These are phyloP conservation scores for Xylaria sp. DNA, from an alignment of 2,329 filamentous ascomycete genomes.

Conservation along the genomic window DNA sequence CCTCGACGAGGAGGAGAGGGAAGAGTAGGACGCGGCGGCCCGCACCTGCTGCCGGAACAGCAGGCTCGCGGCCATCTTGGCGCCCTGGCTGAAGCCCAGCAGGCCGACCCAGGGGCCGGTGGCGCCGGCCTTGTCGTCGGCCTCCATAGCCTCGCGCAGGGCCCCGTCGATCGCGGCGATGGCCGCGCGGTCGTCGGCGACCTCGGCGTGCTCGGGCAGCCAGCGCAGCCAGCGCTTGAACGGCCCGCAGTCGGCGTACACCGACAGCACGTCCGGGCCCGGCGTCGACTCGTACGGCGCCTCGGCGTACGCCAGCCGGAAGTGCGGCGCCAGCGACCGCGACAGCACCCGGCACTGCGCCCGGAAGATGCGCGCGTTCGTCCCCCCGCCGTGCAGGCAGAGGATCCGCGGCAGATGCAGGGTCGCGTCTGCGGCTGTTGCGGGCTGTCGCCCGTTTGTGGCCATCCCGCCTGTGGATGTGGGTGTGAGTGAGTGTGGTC, in stretches of 20 bases:
- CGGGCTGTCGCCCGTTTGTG: background rate
- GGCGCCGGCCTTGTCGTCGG: constrained; percentile 52
- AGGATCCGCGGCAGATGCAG: constrained; percentile 65
- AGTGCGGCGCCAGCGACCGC: constrained; percentile 52
- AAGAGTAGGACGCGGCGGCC: too few relatives aligned
- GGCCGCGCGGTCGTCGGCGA: constrained; percentile 51
- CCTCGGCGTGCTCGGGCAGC: constrained; percentile 56
- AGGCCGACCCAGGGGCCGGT: constrained; percentile 62
- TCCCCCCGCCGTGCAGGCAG: constrained; percentile 80
- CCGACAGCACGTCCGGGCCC: constrained; percentile 63
- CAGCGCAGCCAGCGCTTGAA: constrained; percentile 67
- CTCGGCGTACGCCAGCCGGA: constrained; percentile 74
- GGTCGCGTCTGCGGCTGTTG: constrained; percentile 23
- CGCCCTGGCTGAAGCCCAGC: constrained; percentile 69
- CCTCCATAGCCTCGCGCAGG: constrained; percentile 52
- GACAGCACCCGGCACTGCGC: constrained; percentile 63
- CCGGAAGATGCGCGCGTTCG: constrained; percentile 70
- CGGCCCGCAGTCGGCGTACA: constrained; percentile 68
- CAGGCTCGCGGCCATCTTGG: constrained; percentile 62
- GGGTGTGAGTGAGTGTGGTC: background rate
- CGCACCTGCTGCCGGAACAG: constrained; percentile 64
- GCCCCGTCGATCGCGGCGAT: constrained; percentile 44
- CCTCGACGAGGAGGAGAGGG: too few relatives aligned
- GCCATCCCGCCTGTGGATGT: constrained; percentile 2
- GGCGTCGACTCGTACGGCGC: constrained; percentile 66